Conservation (phyloP, 352 stramenopile species). For the Phytopythium litorale region DNA sequence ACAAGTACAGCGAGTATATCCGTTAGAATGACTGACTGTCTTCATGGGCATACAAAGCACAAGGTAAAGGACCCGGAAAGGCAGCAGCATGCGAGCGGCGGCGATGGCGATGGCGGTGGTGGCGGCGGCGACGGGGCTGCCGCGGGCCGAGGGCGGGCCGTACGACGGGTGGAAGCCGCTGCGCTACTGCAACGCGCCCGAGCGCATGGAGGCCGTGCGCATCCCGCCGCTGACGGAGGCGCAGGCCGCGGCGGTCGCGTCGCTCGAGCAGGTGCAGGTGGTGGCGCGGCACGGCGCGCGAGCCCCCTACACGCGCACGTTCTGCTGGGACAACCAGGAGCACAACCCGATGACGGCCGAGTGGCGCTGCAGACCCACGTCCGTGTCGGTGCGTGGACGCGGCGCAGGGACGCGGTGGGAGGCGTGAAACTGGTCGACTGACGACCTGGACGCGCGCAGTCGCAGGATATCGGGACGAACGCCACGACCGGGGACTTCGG, state of each 20-base stretch:
- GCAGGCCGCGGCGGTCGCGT: conserved; percentile 49
- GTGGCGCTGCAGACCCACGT: conserved; percentile 71
- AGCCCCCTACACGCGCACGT: conserved; percentile 62
- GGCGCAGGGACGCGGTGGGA: not conserved
- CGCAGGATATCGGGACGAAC: conserved; percentile 62
- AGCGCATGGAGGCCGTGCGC: conserved; percentile 45
- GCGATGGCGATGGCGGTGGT: conserved; percentile 10
- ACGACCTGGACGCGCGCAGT: conserved; percentile 21
- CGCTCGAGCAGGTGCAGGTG: conserved; percentile 76
- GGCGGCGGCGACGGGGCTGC: conserved; percentile 10
- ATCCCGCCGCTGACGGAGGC: conserved; percentile 56
- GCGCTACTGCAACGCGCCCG: conserved; percentile 73
- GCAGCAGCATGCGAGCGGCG: too few species aligned
- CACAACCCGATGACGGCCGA: conserved; percentile 69
- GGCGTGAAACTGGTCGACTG: too few species aligned
- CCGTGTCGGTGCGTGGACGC: conserved; percentile 58
- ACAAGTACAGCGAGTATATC: too few species aligned
- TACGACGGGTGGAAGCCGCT: conserved; percentile 80
- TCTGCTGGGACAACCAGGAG: conserved; percentile 72
- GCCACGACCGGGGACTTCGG: conserved; percentile 42
- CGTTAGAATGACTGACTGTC: too few species aligned
- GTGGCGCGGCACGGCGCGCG: conserved; percentile 73
- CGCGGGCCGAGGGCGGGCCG: conserved; percentile 19
- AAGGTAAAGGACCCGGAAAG: not conserved
- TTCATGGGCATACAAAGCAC: not conserved